Evolutionary conservation across 2,329 filamentous ascomycete species (phyloP).

Genomic region (Bipolaris gigantea): DNA sequence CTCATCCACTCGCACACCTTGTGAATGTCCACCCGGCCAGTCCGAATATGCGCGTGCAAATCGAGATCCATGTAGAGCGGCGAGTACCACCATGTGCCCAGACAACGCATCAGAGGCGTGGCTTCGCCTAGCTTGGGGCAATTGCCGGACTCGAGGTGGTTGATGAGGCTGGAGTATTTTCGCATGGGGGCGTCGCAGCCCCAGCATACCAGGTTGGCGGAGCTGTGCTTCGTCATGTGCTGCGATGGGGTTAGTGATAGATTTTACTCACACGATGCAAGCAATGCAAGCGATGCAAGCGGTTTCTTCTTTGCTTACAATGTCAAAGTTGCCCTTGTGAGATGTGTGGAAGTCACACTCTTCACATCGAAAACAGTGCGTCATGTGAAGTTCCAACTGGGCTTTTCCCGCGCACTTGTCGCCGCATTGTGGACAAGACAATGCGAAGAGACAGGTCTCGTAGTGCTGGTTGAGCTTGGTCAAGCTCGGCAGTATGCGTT

Average conservation of each 20-base stretch:
- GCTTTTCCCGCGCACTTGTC: conserved; percentile 22
- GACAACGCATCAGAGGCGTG: conserved; percentile 19
- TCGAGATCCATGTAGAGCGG: conserved; percentile 41
- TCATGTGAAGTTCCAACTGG: conserved; percentile 24
- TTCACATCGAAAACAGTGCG: conserved; percentile 28
- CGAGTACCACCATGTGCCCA: conserved; percentile 42
- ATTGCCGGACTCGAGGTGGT: conserved; percentile 59
- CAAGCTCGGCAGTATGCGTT: conserved; percentile 29
- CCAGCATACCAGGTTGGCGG: conserved; percentile 30
- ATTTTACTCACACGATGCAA: neutral
- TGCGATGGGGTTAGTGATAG: conserved; percentile 10
- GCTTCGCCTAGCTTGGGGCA: conserved; percentile 69
- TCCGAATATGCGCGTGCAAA: conserved; percentile 38
- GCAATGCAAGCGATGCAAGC: too few species aligned
- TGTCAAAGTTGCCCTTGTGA: conserved; percentile 25
- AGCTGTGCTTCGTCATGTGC: conserved; percentile 36
- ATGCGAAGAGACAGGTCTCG: conserved; percentile 22
- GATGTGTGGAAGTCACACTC: conserved; percentile 27
- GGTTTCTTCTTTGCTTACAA: conserved; percentile 26
- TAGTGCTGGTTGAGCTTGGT: conserved; percentile 33
- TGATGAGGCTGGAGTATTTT: conserved; percentile 33
- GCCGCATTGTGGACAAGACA: conserved; percentile 26
- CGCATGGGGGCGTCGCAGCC: conserved; percentile 26
- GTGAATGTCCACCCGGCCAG: conserved; percentile 22
- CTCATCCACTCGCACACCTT: conserved; percentile 30